Base-by-base conservation (phyloP, 2,329 filamentous ascomycete species). In the Aspergillus japonicus region DNA sequence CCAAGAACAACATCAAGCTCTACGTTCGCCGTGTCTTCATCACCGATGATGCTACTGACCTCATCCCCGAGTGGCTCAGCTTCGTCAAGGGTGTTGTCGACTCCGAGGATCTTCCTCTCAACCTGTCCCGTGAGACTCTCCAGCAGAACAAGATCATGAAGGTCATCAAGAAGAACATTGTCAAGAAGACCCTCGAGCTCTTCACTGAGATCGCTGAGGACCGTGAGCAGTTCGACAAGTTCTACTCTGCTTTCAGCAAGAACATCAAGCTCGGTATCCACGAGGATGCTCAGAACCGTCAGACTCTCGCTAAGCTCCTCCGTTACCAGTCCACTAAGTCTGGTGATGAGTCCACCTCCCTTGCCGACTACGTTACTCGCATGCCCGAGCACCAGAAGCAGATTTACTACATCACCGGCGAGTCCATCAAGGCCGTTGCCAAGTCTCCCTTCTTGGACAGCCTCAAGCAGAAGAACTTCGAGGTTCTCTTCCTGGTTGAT, bases 101-200 rank as follows among this genome's bases (percentile, higher is more conserved):
- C 84, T 99, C 95, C 75, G 95, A 99, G 87, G 95, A 99, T 80
- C 90, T 99, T 65, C 95, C 95, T 72, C 90, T 99, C 81, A 99
- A 99, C 89, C 82, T 99, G 84, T 98, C 95, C 76, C 95, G 95
- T 90, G 95, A 99, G 89, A 98, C 94, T 60, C 92, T 99, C 54
- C 95, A 99, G 85, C 95, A 98, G 87, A 99, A 98, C 91, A 98
- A 98, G 92, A 99, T 99, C 87, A 98, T 98, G 95, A 98, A 98
- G 90, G 95, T 98, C 81, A 98, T 98, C 88, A 96, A 96, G 89
- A 99, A 99, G 92, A 99, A 99, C 89, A 96, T 99, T 69, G 93
- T 99, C 87, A 99, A 98, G 93, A 99, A 99, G 91, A 91, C 92
- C 68, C 92, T 99, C 69, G 95, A 99, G 87, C 92, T 99, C 80